A percentile compares a stretch with the other conserved stretches of the same genome.
These are phyloP conservation scores for Westerdykella ornata DNA, from an alignment of 2,329 filamentous ascomycete species.

Conservation along the genomic window DNA sequence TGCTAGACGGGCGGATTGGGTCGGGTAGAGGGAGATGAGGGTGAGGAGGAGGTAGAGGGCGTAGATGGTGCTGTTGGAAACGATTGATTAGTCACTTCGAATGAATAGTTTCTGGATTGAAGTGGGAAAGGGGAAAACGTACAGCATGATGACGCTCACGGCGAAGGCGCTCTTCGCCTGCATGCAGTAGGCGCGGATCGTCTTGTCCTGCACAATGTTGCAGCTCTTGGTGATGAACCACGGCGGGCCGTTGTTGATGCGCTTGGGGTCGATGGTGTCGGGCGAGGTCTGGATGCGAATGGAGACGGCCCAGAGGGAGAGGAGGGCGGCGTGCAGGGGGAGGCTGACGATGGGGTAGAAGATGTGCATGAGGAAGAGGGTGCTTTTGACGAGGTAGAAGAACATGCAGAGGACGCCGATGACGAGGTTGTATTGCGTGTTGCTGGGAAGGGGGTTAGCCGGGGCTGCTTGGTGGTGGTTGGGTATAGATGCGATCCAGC, in stretches of 20 bases:
- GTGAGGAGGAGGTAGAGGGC: slow-evolving; percentile 53
- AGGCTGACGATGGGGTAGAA: slow-evolving; percentile 61
- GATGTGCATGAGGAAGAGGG: slow-evolving; percentile 63
- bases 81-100: slow-evolving; percentile 2
- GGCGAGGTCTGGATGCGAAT: slow-evolving; percentile 66
- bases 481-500: not conserved
- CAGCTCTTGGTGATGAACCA: slow-evolving; percentile 74
- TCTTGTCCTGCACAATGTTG: slow-evolving; percentile 51
- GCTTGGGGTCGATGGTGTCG: slow-evolving; percentile 60
- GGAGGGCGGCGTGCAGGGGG: slow-evolving; percentile 52
- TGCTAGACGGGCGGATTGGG: slow-evolving; percentile 19
- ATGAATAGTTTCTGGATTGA: not conserved
- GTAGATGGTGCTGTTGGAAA: slow-evolving; percentile 50
- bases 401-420: slow-evolving; percentile 72
- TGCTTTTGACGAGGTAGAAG: slow-evolving; percentile 63
- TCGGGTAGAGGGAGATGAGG: slow-evolving; percentile 50
- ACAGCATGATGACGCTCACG: slow-evolving; percentile 61
- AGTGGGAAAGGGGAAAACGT: slow-evolving; percentile 34
- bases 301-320: slow-evolving; percentile 58
- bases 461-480: not conserved
- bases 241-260: slow-evolving; percentile 55
- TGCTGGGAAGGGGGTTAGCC: slow-evolving; percentile 42
- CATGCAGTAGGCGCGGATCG: slow-evolving; percentile 53
- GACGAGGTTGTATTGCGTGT: slow-evolving; percentile 70
- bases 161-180: slow-evolving; percentile 64